Conservation (phyloP, 495 filamentous ascomycete species). For the Daldinia grandis region DNA sequence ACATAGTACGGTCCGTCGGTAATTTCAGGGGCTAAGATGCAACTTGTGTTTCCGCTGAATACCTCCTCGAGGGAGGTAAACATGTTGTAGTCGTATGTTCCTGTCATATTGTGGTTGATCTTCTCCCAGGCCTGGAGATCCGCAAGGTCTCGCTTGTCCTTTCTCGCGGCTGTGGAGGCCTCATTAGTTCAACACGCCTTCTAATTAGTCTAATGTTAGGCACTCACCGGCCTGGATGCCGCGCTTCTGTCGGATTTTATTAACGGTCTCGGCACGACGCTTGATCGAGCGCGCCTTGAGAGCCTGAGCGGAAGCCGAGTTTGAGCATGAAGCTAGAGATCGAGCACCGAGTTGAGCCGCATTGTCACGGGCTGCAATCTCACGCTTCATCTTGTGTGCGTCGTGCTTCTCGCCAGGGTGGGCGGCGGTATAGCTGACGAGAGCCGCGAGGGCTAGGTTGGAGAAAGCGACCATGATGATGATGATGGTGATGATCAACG, state of each 20-base stretch:
- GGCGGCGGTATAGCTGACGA: conserved; percentile 24
- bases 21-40: conserved; percentile 58
- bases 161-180: conserved; percentile 31
- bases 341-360: conserved; percentile 47
- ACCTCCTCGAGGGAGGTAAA: conserved; percentile 55
- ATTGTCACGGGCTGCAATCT: conserved; percentile 47
- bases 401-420: conserved; percentile 52
- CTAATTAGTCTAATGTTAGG: background rate
- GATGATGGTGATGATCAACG: background rate
- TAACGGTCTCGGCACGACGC: conserved; percentile 49
- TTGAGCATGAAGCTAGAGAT: conserved; percentile 49
- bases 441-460: background rate
- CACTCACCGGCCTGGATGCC: conserved; percentile 57
- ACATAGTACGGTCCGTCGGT: conserved; percentile 66
- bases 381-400: conserved; percentile 44
- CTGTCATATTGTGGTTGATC: conserved; percentile 55
- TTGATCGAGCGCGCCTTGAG: conserved; percentile 47
- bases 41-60: conserved; percentile 60
- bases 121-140: conserved; percentile 50
- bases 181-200: background rate
- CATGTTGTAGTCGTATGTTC: conserved; percentile 47
- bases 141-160: conserved; percentile 53
- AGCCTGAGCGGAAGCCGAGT: conserved; percentile 43
- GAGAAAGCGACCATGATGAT: background rate
- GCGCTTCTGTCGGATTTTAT: conserved; percentile 58